These are phyloP conservation scores for Brassica juncea DNA, from an alignment of 345 rosid genomes.

Conservation along the genomic window DNA sequence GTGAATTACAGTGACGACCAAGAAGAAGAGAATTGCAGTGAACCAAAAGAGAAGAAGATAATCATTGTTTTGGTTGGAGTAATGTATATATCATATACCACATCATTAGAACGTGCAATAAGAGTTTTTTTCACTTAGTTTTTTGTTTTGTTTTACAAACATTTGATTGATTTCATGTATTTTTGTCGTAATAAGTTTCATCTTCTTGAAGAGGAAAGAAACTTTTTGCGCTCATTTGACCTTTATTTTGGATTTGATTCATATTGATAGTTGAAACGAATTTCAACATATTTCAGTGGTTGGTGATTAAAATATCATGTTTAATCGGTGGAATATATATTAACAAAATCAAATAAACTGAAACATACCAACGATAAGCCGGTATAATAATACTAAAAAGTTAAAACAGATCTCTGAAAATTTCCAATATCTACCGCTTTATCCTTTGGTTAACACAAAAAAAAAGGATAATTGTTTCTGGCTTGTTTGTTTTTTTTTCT, in stretches of 20 bases:
- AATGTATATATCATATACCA: conserved; percentile 37
- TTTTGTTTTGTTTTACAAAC: neutral
- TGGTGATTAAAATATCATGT: neutral
- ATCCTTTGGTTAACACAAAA: too few species aligned
- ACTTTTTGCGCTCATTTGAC: conserved; percentile 6
- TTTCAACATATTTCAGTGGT: neutral
- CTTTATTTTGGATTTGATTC: neutral
- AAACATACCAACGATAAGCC: too few species aligned
- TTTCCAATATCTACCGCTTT: too few species aligned
- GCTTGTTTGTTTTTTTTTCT: too few species aligned
- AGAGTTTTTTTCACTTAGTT: neutral
- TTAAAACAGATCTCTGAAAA: too few species aligned
- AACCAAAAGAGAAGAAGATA: conserved; percentile 11
- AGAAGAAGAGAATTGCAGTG: conserved; percentile 48
- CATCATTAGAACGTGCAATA: conserved; percentile 17
- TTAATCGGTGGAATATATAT: neutral
- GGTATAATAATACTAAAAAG: too few species aligned
- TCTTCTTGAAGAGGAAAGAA: conserved; percentile 21
- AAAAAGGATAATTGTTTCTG: too few species aligned
- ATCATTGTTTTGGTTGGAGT: conserved; percentile 22
- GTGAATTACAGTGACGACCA: conserved; percentile 61
- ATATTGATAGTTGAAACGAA: neutral
- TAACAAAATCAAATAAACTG: neutral
- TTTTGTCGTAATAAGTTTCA: neutral
- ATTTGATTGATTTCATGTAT: conserved; percentile 8